A percentile compares a stretch with the other conserved stretches of the same genome.
These are phyloP conservation scores for Umbelopsis isabellina DNA, from an alignment of 192 early-diverging fungal species.

Conservation along the genomic window DNA sequence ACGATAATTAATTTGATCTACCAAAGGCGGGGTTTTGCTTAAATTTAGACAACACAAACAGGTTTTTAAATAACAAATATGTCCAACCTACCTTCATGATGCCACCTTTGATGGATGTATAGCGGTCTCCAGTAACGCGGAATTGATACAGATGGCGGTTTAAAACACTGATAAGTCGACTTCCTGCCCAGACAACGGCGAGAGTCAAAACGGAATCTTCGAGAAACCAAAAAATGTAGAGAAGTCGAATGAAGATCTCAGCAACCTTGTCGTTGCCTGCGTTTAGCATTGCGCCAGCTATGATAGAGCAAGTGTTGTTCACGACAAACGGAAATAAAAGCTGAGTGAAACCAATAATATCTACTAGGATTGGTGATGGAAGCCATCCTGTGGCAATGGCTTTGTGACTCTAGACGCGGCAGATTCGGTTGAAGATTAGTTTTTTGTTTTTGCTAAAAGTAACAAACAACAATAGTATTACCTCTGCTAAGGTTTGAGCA, in stretches of 20 bases:
- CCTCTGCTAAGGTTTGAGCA: constrained; percentile 38
- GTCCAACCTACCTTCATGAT: constrained; percentile 26
- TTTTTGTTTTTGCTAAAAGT: not conserved
- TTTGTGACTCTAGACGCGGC: constrained; percentile 29
- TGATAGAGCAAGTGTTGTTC: constrained; percentile 29
- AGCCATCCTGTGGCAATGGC: constrained; percentile 28
- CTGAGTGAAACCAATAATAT: constrained; percentile 25
- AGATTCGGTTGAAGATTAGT: not conserved
- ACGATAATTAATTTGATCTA: constrained; percentile 33
- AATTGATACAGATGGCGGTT: constrained; percentile 25
- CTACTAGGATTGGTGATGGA: constrained; percentile 25
- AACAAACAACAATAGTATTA: constrained; percentile 1
- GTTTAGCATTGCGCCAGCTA: constrained; percentile 23
- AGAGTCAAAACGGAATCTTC: constrained; percentile 17
- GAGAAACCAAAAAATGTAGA: constrained; percentile 36
- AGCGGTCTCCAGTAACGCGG: constrained; percentile 19
- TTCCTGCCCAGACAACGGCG: constrained; percentile 29
- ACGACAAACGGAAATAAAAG: constrained; percentile 27
- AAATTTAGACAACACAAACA: not conserved
- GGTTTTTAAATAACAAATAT: not conserved
- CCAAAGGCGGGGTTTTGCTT: not conserved
- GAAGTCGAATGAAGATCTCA: constrained; percentile 22
- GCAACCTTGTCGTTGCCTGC: constrained; percentile 12
- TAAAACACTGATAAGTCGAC: constrained; percentile 23
- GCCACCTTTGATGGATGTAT: constrained; percentile 27